Evolutionary conservation across 495 filamentous ascomycete species (phyloP), one percentile per base, ranked within the genome.

Genomic region (Aspergillus baeticus): DNA sequence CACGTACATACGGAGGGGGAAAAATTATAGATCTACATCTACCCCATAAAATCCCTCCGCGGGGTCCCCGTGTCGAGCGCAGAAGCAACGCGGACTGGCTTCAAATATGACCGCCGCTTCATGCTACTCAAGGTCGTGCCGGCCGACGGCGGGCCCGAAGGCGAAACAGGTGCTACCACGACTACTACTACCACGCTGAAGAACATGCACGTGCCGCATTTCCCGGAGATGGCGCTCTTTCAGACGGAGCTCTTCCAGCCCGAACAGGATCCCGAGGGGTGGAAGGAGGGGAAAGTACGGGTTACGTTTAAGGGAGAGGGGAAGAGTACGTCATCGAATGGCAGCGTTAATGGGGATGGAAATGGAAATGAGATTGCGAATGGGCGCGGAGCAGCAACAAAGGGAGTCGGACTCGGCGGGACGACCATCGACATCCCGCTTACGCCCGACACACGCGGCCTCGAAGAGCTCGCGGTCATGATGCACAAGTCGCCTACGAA

Each of bases 1-100:
- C 44, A 38, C 41, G 34, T 39, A n/a, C 29, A 7, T 11, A 11
- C n/a, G 6, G 7, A 34, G 42, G 21, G 3, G 2, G 13, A 35
- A 31, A 35, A 42, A 51, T 13, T 6, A 43, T 63, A 94, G 87
- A 79, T 97, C 31, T 94, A 90, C 71, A 78, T 89, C 38, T 95
- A 96, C 66, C 91, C 92, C 52, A 89, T 97, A 75, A 97, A 96
- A 64, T 91, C 86, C 2, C 80, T 96, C 1, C 84, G 87, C 5
- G 84, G 81, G 5, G 81, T 89, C 26, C 54, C 78, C 22, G 67
- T 96, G 34, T 41, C 72, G 3, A 63, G 74, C 18, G 79, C 87
- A 10, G 57, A 71, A 6, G 64, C 92, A 33, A 85, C 84, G 1
- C 69, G 77, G n/a, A 78, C 84, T 57, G 91, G 91, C 11, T 81